Conservation (phyloP, 2,329 filamentous ascomycete species). For the Curvularia sp. region DNA sequence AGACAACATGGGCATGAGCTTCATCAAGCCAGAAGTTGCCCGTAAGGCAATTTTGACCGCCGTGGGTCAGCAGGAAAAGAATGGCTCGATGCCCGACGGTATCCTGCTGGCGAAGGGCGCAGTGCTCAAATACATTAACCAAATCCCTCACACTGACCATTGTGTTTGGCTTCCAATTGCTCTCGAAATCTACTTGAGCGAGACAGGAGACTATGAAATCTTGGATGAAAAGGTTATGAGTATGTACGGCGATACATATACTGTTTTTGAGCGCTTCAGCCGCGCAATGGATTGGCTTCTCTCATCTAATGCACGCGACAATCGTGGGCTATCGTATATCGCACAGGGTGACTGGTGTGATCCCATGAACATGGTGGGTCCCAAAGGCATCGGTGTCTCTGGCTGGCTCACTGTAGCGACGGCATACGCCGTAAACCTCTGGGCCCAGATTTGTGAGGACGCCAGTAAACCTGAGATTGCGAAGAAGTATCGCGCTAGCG, state of each 20-base stretch:
- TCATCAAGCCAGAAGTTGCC: constrained; percentile 60
- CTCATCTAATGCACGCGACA: constrained; percentile 55
- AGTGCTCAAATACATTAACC: constrained; percentile 67
- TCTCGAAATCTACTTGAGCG: constrained; percentile 62
- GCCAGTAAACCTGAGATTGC: constrained; percentile 53
- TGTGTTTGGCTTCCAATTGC: constrained; percentile 66
- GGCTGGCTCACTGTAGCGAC: constrained; percentile 66
- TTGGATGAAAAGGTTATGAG: constrained; percentile 56
- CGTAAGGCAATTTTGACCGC: constrained; percentile 60
- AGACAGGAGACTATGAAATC: constrained; percentile 62
- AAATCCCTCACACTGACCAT: constrained; percentile 67
- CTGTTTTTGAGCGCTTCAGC: constrained; percentile 63
- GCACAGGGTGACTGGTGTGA: constrained; percentile 68
- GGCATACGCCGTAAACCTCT: constrained; percentile 61
- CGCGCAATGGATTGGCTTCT: constrained; percentile 67
- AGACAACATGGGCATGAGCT: constrained; percentile 68
- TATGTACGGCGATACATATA: constrained; percentile 56
- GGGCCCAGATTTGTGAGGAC: constrained; percentile 61
- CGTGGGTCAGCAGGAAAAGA: constrained; percentile 62
- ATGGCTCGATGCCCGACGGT: constrained; percentile 66
- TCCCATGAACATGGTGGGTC: constrained; percentile 69
- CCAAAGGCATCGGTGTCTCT: constrained; percentile 64
- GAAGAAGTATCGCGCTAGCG: constrained; percentile 55
- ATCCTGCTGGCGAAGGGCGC: constrained; percentile 63
- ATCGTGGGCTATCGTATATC: constrained; percentile 64